phyloP scores from a whole-genome alignment of 2,329 filamentous ascomycete species.

The Talaromyces sp. region DNA sequence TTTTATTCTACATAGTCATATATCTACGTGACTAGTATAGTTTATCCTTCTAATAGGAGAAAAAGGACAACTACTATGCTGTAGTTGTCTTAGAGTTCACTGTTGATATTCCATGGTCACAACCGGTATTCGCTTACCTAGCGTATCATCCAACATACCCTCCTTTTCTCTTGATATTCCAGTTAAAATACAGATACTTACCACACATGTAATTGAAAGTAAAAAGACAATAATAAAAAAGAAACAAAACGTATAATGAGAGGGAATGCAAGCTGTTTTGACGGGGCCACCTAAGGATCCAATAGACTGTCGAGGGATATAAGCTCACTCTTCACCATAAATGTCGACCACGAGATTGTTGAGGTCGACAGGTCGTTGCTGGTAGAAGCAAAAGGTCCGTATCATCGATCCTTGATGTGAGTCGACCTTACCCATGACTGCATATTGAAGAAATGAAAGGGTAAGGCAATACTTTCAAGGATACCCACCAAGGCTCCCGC shows the following conservation, averaged over 20 bases:
- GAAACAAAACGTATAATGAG: constrained; percentile 23
- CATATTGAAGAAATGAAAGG: constrained; percentile 27
- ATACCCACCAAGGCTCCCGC: constrained; percentile 46
- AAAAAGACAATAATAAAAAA: constrained; percentile 29
- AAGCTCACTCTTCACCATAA: not conserved
- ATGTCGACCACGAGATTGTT: not conserved
- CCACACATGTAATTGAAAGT: constrained; percentile 31
- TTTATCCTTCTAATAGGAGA: not conserved
- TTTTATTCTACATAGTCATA: not conserved
- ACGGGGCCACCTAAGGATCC: not conserved
- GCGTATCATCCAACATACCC: constrained; percentile 8
- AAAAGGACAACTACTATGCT: not conserved
- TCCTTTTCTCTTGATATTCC: constrained; percentile 5
- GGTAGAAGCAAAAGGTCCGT: constrained; percentile 15
- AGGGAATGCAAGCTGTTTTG: not conserved
- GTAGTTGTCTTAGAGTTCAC: not conserved
- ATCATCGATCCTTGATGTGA: constrained; percentile 17
- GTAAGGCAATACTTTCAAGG: constrained; percentile 31
- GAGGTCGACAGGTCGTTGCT: not conserved
- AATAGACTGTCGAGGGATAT: not conserved
- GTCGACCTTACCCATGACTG: constrained; percentile 43
- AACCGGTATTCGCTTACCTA: constrained; percentile 17
- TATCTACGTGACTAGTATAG: not conserved
- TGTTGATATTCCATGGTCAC: not conserved
- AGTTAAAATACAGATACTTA: constrained; percentile 43